A percentile compares a stretch with the other conserved stretches of the same genome.
Conservation (phyloP, 2,329 filamentous ascomycete genomes). For the Ceratocystis smalleyi region DNA sequence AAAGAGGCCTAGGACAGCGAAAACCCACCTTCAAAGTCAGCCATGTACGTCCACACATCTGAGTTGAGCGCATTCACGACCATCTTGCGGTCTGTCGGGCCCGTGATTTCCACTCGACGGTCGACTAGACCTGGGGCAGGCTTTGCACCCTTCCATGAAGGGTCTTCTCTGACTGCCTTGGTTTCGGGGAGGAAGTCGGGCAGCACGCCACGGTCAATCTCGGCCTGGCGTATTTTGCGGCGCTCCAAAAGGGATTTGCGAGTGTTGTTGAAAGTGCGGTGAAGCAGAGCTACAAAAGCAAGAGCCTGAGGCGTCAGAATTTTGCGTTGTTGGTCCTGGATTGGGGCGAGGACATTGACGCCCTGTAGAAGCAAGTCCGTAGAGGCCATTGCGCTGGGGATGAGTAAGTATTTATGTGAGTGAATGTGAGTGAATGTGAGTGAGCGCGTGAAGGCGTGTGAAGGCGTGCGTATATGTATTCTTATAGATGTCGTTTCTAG, state of each 20-base stretch:
- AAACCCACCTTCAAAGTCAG: slow-evolving; percentile 79
- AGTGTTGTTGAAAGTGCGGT: slow-evolving; percentile 82
- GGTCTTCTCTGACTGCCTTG: slow-evolving; percentile 83
- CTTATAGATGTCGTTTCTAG: no score
- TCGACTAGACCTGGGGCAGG: slow-evolving; percentile 88
- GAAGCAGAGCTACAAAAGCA: slow-evolving; percentile 83
- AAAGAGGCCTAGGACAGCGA: not conserved
- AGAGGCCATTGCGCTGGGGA: slow-evolving; percentile 41
- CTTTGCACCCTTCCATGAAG: slow-evolving; percentile 80
- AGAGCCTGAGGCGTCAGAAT: slow-evolving; percentile 83
- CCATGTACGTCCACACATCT: slow-evolving; percentile 98
- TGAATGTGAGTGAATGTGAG: no score
- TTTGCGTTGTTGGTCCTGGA: slow-evolving; percentile 69
- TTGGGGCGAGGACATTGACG: slow-evolving; percentile 66
- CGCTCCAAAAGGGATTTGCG: slow-evolving; percentile 81
- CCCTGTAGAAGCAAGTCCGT: slow-evolving; percentile 69
- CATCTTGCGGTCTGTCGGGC: slow-evolving; percentile 97
- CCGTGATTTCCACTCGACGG: slow-evolving; percentile 90
- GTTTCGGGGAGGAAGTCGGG: slow-evolving; percentile 95
- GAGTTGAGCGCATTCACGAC: slow-evolving; percentile 94
- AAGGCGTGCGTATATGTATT: no score
- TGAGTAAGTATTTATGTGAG: slow-evolving; percentile 20
- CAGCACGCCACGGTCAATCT: slow-evolving; percentile 76
- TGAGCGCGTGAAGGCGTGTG: no score
- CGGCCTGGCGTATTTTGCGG: slow-evolving; percentile 71